phyloP scores from a whole-genome alignment of 2,329 filamentous ascomycete species.

The Byssochlamys sp. region DNA sequence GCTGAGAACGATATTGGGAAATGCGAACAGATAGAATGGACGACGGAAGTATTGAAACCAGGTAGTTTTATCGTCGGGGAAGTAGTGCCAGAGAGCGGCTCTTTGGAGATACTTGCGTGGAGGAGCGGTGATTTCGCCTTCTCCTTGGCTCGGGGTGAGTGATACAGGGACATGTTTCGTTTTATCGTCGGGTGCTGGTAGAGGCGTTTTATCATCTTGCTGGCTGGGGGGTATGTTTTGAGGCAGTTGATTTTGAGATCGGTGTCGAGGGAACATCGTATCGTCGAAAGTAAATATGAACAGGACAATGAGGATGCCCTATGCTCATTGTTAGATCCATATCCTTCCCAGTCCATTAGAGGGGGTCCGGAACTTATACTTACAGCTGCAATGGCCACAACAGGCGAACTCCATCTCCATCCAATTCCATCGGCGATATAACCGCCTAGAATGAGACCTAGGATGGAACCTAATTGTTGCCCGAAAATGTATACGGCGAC shows the following conservation, averaged over 20 bases:
- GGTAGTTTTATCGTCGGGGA: slow-evolving; percentile 26
- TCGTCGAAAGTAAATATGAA: slow-evolving; percentile 28
- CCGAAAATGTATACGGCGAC: slow-evolving; percentile 32
- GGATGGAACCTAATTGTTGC: slow-evolving; percentile 31
- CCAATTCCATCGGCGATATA: slow-evolving; percentile 24
- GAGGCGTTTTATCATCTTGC: neutral
- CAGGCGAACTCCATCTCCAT: slow-evolving; percentile 28
- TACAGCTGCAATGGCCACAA: slow-evolving; percentile 4
- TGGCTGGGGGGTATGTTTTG: neutral
- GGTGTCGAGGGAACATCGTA: slow-evolving; percentile 26
- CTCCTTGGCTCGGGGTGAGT: slow-evolving; percentile 12
- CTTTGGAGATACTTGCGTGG: neutral
- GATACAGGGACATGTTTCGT: slow-evolving; percentile 7
- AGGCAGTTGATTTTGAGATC: slow-evolving; percentile 11
- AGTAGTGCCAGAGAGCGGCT: slow-evolving; percentile 14
- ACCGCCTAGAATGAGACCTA: slow-evolving; percentile 29
- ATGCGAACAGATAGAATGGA: slow-evolving; percentile 31
- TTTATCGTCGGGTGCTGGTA: neutral
- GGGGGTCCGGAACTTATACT: neutral
- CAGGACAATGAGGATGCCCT: slow-evolving; percentile 11
- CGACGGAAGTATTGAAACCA: slow-evolving; percentile 32
- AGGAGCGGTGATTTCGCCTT: neutral
- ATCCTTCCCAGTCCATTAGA: neutral
- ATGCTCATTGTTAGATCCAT: neutral
- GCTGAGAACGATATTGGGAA: slow-evolving; percentile 31